Conservation (phyloP, 1,284 basidiomycete species). For the Heterobasidion annosum region DNA sequence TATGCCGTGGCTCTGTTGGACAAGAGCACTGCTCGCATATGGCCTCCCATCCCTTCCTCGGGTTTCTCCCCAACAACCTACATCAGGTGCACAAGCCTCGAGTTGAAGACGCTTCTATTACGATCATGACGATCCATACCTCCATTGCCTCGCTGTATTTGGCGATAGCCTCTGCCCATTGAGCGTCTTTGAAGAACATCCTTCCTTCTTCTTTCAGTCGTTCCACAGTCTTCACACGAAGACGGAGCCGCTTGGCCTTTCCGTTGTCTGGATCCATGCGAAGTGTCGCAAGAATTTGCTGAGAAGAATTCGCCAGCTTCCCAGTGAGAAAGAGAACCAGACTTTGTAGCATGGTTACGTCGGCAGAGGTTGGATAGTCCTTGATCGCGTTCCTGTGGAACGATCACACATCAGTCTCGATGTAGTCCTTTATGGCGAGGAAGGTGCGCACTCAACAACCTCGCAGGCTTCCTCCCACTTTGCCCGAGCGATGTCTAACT, state of each 20-base stretch:
- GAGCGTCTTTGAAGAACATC: neutral
- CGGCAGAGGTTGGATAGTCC: constrained; percentile 1
- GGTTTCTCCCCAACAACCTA: constrained; percentile 6
- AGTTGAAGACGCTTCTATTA: neutral
- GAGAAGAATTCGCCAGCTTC: neutral
- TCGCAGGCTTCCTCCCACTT: constrained; percentile 8
- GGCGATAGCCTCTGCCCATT: constrained; percentile 4
- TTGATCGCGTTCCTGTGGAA: neutral
- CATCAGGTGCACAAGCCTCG: neutral
- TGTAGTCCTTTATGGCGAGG: neutral
- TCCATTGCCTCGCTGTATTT: constrained; percentile 8
- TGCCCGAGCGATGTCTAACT: constrained; percentile 9
- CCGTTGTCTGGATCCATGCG: constrained; percentile 12
- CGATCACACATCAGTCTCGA: neutral
- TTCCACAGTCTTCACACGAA: constrained; percentile 6
- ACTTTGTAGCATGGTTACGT: constrained; percentile 5
- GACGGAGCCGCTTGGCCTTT: constrained; percentile 2
- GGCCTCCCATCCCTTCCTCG: constrained; percentile 11
- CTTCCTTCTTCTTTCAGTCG: constrained; percentile 9
- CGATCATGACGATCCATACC: constrained; percentile 2
- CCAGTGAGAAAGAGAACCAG: constrained; percentile 9
- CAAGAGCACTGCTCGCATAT: constrained; percentile 9
- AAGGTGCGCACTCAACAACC: constrained; percentile 6
- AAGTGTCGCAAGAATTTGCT: constrained; percentile 5
- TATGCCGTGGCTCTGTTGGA: constrained; percentile 6